phyloP scores from a whole-genome alignment of 352 stramenopile species.

The Blastocystis sp. region DNA sequence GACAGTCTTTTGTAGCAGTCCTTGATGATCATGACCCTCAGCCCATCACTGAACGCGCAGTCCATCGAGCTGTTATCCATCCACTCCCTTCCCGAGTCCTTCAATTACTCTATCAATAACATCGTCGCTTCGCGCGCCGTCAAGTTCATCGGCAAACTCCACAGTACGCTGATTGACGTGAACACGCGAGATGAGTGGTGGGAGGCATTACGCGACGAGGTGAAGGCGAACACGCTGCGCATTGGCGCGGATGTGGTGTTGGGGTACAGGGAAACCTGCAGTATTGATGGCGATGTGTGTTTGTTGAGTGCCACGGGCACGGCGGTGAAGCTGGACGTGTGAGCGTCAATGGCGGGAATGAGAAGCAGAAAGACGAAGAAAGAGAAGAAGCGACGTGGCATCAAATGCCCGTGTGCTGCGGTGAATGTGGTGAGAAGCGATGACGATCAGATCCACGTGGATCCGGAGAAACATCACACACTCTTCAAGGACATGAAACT shows the following conservation, averaged over 20 bases:
- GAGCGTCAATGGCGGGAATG: background rate
- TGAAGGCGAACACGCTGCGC: constrained; percentile 88
- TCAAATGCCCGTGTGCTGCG: constrained; percentile 82
- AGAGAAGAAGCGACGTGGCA: constrained; percentile 78
- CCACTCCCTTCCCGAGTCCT: constrained; percentile 79
- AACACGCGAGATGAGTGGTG: constrained; percentile 96
- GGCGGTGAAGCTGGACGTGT: constrained; percentile 76
- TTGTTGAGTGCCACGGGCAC: constrained; percentile 91
- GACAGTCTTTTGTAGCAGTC: constrained; percentile 44
- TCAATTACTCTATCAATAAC: constrained; percentile 74
- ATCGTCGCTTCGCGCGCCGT: constrained; percentile 83
- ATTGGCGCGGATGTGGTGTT: constrained; percentile 92
- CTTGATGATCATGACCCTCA: background rate
- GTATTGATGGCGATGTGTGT: constrained; percentile 90
- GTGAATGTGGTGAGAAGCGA: constrained; percentile 71
- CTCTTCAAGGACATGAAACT: constrained; percentile 59
- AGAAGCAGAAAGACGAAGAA: constrained; percentile 10
- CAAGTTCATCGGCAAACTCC: constrained; percentile 85
- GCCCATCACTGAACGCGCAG: constrained; percentile 51
- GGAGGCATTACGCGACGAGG: constrained; percentile 92
- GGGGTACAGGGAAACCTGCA: constrained; percentile 90
- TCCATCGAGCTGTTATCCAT: constrained; percentile 63
- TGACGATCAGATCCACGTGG: constrained; percentile 40
- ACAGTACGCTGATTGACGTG: constrained; percentile 90
- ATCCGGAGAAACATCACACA: constrained; percentile 49